These are phyloP conservation scores for Mortierella claussenii DNA, from an alignment of 192 early-diverging fungal species.

Conservation along the genomic window DNA sequence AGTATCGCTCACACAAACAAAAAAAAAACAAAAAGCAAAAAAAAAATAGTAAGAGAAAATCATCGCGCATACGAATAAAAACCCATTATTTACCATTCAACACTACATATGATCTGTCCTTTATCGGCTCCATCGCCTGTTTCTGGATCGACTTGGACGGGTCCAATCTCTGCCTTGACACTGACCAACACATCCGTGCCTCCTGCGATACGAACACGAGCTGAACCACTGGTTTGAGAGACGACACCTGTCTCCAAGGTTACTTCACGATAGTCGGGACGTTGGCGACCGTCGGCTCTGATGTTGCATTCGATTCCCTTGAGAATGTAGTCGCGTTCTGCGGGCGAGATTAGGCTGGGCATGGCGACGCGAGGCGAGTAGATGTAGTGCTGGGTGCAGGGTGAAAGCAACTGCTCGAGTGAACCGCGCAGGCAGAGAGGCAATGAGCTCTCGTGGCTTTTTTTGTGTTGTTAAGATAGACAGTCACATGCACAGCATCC, in stretches of 20 bases:
- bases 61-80: too few species aligned
- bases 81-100: slow-evolving; percentile 88
- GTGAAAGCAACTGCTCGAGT: too few species aligned
- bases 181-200: slow-evolving; percentile 95
- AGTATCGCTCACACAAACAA: too few species aligned
- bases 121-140: slow-evolving; percentile 68
- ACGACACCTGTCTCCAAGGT: slow-evolving; percentile 88
- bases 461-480: too few species aligned
- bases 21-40: too few species aligned
- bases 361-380: too few species aligned
- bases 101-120: slow-evolving; percentile 84
- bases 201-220: slow-evolving; percentile 80
- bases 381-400: too few species aligned
- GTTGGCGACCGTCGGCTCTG: slow-evolving; percentile 88
- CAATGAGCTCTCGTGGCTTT: too few species aligned
- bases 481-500: too few species aligned
- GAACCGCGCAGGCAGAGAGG: too few species aligned
- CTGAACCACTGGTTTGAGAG: slow-evolving; percentile 91
- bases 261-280: slow-evolving; percentile 80
- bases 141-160: slow-evolving; percentile 62
- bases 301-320: slow-evolving; percentile 83
- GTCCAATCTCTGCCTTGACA: slow-evolving; percentile 92
- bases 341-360: slow-evolving; percentile 71
- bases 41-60: too few species aligned
- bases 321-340: slow-evolving; percentile 86